Evolutionary conservation across 2,329 filamentous ascomycete species (phyloP).

Genomic region (Fusarium sp.): DNA sequence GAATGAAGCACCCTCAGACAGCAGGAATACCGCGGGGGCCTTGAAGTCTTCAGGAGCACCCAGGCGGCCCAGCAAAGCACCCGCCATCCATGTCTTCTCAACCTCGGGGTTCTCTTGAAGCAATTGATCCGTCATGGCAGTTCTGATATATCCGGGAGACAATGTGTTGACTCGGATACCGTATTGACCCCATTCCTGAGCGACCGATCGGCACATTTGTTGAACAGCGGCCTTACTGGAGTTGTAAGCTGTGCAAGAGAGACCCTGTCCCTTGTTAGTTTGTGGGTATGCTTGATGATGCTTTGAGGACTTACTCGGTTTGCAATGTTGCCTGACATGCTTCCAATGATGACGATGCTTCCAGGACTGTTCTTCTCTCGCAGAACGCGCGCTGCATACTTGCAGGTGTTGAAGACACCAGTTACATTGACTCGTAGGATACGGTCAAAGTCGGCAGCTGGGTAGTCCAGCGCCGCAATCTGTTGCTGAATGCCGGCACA

Average conservation of each 20-base stretch:
- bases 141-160: constrained; percentile 66
- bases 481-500: constrained; percentile 62
- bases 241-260: constrained; percentile 72
- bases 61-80: constrained; percentile 62
- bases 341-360: constrained; percentile 61
- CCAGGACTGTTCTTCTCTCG: constrained; percentile 53
- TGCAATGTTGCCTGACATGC: constrained; percentile 60
- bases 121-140: constrained; percentile 58
- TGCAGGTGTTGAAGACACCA: constrained; percentile 76
- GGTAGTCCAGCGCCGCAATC: constrained; percentile 57
- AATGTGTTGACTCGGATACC: constrained; percentile 74
- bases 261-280: constrained; percentile 54
- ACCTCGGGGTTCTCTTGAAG: constrained; percentile 58
- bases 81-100: constrained; percentile 63
- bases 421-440: constrained; percentile 76
- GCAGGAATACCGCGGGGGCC: constrained; percentile 64
- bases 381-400: constrained; percentile 71
- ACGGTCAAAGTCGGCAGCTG: constrained; percentile 69
- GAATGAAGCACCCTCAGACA: constrained; percentile 66
- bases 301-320: constrained; percentile 55
- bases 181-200: constrained; percentile 69
- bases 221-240: constrained; percentile 70
- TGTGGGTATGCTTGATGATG: neutral
- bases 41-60: constrained; percentile 67
- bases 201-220: constrained; percentile 67